These are phyloP conservation scores for Penicillium griseofulvum DNA, from an alignment of 2,329 filamentous ascomycete genomes.

Conservation along the genomic window DNA sequence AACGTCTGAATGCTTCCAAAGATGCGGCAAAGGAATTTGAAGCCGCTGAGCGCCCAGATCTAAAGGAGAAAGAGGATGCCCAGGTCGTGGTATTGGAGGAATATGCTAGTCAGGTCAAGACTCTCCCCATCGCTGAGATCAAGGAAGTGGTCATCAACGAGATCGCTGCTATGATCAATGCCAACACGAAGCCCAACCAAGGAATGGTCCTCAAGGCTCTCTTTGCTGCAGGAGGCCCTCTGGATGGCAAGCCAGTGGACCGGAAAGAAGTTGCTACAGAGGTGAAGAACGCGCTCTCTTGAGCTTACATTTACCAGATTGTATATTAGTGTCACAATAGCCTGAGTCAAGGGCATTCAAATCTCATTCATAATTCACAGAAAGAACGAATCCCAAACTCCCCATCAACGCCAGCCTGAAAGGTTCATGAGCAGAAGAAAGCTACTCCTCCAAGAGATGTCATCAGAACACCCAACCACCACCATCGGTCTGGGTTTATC, in stretches of 20 bases:
- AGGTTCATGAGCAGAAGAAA: constrained; percentile 33
- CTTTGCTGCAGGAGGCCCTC: constrained; percentile 40
- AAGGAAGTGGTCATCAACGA: constrained; percentile 35
- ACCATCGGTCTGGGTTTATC: constrained; percentile 43
- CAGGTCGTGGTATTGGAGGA: constrained; percentile 46
- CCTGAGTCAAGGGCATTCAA: not conserved
- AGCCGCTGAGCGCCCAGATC: constrained; percentile 42
- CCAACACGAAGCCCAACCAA: constrained; percentile 36
- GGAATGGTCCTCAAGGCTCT: constrained; percentile 45
- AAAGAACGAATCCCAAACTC: not conserved
- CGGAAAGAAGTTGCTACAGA: constrained; percentile 42
- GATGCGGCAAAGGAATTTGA: constrained; percentile 44
- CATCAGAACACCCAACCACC: constrained; percentile 51
- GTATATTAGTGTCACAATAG: constrained; percentile 27
- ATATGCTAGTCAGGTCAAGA: constrained; percentile 44
- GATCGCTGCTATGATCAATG: constrained; percentile 36
- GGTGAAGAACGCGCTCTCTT: constrained; percentile 37
- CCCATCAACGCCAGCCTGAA: not conserved
- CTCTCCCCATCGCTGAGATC: constrained; percentile 43
- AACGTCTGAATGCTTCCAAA: constrained; percentile 39
- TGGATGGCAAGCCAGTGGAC: constrained; percentile 47
- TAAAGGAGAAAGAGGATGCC: constrained; percentile 46
- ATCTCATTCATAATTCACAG: constrained; percentile 5
- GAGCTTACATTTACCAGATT: constrained; percentile 12
- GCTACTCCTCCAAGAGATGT: constrained; percentile 45